These are phyloP conservation scores for Talaromyces proteolyticus DNA, from an alignment of 495 filamentous ascomycete genomes.

Conservation along the genomic window DNA sequence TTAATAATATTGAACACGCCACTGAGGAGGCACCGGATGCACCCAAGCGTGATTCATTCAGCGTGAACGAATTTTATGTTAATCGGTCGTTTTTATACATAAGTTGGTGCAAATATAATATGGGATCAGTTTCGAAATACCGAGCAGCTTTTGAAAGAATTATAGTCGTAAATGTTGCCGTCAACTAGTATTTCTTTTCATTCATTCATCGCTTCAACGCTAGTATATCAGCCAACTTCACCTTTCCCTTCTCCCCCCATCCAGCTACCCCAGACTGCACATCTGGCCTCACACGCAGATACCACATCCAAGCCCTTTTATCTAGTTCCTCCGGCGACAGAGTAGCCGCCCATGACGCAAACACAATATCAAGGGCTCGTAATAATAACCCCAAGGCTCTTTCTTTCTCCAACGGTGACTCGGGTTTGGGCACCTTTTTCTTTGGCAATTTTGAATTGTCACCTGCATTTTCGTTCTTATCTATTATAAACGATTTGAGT, in stretches of 20 bases:
- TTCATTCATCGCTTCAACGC: conserved; percentile 27
- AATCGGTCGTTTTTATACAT: too few species aligned
- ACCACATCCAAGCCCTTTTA: conserved; percentile 73
- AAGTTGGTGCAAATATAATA: too few species aligned
- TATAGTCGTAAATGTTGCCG: conserved; percentile 10
- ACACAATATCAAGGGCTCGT: conserved; percentile 60
- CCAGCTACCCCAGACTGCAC: conserved; percentile 66
- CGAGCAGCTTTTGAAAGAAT: neutral
- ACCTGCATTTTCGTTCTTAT: neutral
- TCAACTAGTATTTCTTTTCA: conserved; percentile 24
- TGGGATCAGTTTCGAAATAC: too few species aligned
- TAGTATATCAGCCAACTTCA: conserved; percentile 62
- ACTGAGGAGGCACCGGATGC: neutral
- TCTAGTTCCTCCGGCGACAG: conserved; percentile 60
- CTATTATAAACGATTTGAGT: conserved; percentile 12
- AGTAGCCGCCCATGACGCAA: conserved; percentile 59
- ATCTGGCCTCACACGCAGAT: conserved; percentile 64
- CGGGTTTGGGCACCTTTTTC: conserved; percentile 13
- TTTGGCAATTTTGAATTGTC: neutral
- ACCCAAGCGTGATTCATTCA: neutral
- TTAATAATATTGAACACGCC: neutral
- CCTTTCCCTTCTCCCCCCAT: conserved; percentile 73
- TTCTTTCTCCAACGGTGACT: conserved; percentile 47
- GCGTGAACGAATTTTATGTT: too few species aligned
- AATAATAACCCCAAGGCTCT: conserved; percentile 61